Percentiles rank a stretch among this genome's conserved stretches.
Conservation (phyloP, 2,329 filamentous ascomycete genomes). For the Cladosporium velox region DNA sequence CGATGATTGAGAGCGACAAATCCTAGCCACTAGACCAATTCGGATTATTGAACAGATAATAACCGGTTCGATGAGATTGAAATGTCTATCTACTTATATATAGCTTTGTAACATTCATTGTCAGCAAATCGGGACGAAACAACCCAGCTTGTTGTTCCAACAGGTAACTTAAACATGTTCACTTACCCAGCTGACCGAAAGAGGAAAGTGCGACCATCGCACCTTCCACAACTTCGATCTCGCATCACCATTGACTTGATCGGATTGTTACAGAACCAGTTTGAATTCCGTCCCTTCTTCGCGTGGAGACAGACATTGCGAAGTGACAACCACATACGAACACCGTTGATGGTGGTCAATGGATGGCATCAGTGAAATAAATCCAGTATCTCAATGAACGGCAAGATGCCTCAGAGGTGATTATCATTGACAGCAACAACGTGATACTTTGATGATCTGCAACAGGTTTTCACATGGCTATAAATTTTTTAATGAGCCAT, state of each 20-base stretch:
- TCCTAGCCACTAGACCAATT: constrained; percentile 14
- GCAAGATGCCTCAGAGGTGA: neutral
- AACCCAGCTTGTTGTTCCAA: no score
- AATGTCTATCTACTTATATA: no score
- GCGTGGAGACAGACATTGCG: no score
- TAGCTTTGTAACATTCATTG: no score
- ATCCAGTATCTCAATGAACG: neutral
- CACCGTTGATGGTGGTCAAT: neutral
- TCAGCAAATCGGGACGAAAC: no score
- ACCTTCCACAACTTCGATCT: neutral
- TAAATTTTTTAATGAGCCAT: neutral
- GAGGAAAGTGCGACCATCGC: neutral
- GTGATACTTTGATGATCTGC: neutral
- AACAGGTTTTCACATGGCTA: neutral
- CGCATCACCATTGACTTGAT: neutral
- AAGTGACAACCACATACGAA: neutral
- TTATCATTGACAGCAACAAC: neutral
- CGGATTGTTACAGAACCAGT: no score
- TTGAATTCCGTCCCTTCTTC: no score
- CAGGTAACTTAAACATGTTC: neutral
- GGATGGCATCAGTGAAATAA: neutral
- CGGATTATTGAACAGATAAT: neutral
- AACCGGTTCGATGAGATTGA: neutral
- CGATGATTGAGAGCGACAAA: constrained; percentile 12
- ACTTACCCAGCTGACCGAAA: neutral